Base-by-base conservation (phyloP, 2,329 filamentous ascomycete species). In the Drechslerella stenobrocha region DNA sequence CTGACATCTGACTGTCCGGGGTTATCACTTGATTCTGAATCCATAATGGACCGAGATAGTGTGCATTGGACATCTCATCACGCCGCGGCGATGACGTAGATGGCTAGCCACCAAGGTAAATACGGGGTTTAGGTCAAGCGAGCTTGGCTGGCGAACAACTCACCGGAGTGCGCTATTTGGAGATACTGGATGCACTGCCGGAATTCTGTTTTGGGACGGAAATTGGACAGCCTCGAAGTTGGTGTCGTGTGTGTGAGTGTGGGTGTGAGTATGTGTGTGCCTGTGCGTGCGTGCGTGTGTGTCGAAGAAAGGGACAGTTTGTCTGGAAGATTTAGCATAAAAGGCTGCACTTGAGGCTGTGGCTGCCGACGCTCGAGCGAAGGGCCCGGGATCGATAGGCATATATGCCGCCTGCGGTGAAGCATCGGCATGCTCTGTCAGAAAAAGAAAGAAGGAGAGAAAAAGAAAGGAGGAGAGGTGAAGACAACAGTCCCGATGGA, bases 11-110 rank as follows among this genome's bases (percentile, higher is more conserved):
- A n/a, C n/a, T n/a, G n/a, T n/a, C n/a, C n/a, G n/a, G n/a, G n/a
- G n/a, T 11, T 30, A 30, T 30, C 28, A 30, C 5, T 30, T 30
- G 5, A 30, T 30, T 20, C 22, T 48, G 22, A 45, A 22, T 42
- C 15, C 13, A 20, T 20, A 42, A 18, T 18, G 37, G 18, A 23
- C 22, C 30, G 42, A 57, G 42, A 51, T 51, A 32, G 34, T 35
- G n/a, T 18, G 45, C 28, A 52, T 51, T 52, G 55, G 50, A 59
- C 63, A 67, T 67, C 55, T 67, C 63, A 67, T 67, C 63, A 67
- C 55, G 28, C 51, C 30, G 55, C 34, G 42, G 30, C 30, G 48
- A 67, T 67, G 63, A 67, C 55, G 63, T 67, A 67, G 45, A 66
- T 59, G 45, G 44, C 47, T 7, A 51, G 11, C 11, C 8, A 13